Evolutionary conservation across 129 eudicot genomes (phyloP), one percentile per base, ranked within the genome.

Genomic region (Scalesia atractyloides): DNA sequence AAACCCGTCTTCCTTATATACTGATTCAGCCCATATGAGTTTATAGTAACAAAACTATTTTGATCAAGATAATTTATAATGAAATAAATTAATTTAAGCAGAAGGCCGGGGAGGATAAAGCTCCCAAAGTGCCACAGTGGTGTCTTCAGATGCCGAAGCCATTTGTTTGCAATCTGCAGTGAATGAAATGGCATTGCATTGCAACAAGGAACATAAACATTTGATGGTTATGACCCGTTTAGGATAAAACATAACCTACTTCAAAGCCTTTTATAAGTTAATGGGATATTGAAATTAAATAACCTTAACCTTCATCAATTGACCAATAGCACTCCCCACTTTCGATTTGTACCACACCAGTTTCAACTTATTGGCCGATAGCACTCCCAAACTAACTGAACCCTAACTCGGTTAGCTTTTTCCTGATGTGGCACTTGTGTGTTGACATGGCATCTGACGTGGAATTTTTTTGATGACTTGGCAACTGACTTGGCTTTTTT

Each of bases 81-180:
- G 12, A 13, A 26, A 2, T 10, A 13, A 33, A 26, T 14, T 10
- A 68, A 54, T 10, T 83, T 69, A 80, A 46, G 81, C 36, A 41
- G 79, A 48, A 12, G 80, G 50, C 57, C 5, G 78, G 8, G 96
- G 96, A 58, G 96, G 87, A 84, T 89, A 87, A 69, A 89, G 80
- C 53, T 87, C 95, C 98, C 95, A 93, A 70, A 93, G 75, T 9
- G 98, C 98, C 19, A 93, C 80, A 1, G 89, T 87, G 3, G 92
- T 62, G 73, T 93, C 98, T 82, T 93, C 96, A 3, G 96, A 89
- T 48, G 92, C 84, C 6, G 95, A 87, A 13, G 97, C 98, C 91
- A 93, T 83, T 74, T 83, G 67, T 82, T 79, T 89, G 61, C 85
- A 69, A 76, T 84, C 85, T 20, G 70, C 39, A 1, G 92, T 87